Base-by-base conservation (phyloP, 2,329 filamentous ascomycete genomes). In the Hymenoscyphus infarciens region DNA sequence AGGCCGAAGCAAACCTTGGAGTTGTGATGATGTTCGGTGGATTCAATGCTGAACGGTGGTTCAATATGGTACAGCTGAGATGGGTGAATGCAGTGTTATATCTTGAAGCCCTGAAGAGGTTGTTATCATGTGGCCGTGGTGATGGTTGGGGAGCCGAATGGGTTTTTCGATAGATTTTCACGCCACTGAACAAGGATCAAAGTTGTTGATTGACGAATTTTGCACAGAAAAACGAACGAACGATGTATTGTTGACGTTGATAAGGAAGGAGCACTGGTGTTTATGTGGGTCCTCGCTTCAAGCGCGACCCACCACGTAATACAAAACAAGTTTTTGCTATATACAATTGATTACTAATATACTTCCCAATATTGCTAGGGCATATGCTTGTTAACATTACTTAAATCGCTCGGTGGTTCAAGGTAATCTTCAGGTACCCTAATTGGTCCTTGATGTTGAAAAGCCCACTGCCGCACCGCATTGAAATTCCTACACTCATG, bases 401-500 rank as follows among this genome's bases (percentile, higher is more conserved):
- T 62, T 13, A 49, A 29, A n/a, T 39, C 61, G 33, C 35, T 63
- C 1, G 68, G 69, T 19, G 57, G 56, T 31, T 62, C 59, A 10
- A 60, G 35, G 22, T 38, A 70, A 61, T 70, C 68, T 16, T 57
- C 42, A 2, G 68, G 68, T 25, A 66, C 63, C 13, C 62, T 45
- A 27, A 66, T 60, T 3, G 64, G 64, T 49, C 78, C 67, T 69
- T 83, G 81, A 61, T 79, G 75, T 49, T 69, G 71, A 61, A 80
- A 75, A 0, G 80, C 81, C 80, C 81, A 84, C 29, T 71, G 64
- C 22, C 81, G 73, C 19, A 84, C 73, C 1, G 72, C 76, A 22
- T 84, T 80, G 59, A 80, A 83, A 67, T 83, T 79, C 4, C 78
- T 75, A 68, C 82, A 84, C 35, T 74, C 75, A 67, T 84, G 82